Evolutionary conservation across 1,284 basidiomycete species (phyloP).

Genomic region (Ganoderma boninense): DNA sequence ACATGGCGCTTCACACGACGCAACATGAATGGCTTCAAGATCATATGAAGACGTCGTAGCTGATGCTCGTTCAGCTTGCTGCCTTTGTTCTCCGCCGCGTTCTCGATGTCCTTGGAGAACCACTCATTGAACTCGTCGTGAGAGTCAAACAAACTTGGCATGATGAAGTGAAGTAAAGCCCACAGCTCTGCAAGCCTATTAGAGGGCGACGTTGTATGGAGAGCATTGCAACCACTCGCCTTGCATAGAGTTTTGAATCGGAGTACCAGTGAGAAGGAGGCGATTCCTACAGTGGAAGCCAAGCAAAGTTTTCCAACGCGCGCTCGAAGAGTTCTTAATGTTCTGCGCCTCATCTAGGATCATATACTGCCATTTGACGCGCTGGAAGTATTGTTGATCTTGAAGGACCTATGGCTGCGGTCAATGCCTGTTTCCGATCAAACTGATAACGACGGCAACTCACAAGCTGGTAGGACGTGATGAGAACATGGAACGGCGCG

Average conservation of each 20-base stretch:
- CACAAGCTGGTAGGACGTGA: slow-evolving; percentile 97
- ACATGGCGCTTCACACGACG: slow-evolving; percentile 98
- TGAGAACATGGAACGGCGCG: slow-evolving; percentile 96
- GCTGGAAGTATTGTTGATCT: slow-evolving; percentile 98
- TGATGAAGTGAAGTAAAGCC: slow-evolving; percentile 99
- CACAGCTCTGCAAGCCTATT: slow-evolving; percentile 82
- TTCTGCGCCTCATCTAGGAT: slow-evolving; percentile 99
- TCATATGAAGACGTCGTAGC: slow-evolving; percentile 96
- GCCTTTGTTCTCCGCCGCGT: slow-evolving; percentile 90
- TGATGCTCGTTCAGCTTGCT: slow-evolving; percentile 96
- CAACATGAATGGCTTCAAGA: slow-evolving; percentile 99
- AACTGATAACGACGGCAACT: slow-evolving; percentile 36
- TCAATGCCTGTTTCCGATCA: background rate
- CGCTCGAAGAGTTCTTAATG: slow-evolving; percentile 98
- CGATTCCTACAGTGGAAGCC: slow-evolving; percentile 98
- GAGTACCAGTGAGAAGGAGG: slow-evolving; percentile 95
- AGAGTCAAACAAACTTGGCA: slow-evolving; percentile 99
- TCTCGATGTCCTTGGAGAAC: slow-evolving; percentile 99
- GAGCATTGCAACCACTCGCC: slow-evolving; percentile 56
- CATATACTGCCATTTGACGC: slow-evolving; percentile 99
- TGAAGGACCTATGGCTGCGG: slow-evolving; percentile 77
- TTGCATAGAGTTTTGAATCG: slow-evolving; percentile 99
- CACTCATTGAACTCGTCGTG: slow-evolving; percentile 99
- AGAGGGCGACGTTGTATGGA: background rate
- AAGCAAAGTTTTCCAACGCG: slow-evolving; percentile 97